Conservation (phyloP, 139 green algal genomes). For the Volvox africanus region DNA sequence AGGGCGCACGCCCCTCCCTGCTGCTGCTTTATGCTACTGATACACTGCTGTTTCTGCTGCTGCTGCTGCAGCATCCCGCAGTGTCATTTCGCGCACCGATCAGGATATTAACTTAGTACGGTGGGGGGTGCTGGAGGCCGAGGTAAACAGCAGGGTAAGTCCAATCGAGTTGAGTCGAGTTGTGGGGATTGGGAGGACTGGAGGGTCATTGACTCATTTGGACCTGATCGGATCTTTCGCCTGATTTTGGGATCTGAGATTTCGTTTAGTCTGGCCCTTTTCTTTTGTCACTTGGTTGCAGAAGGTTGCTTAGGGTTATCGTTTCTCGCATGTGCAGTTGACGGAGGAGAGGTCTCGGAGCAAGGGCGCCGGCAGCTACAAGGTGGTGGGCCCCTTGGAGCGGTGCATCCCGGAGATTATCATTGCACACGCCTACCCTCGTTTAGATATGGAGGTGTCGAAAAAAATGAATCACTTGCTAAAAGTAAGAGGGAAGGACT, state of each 20-base stretch:
- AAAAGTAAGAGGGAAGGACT: slow-evolving; percentile 75
- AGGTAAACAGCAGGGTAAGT: slow-evolving; percentile 26
- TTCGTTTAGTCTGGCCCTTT: not conserved
- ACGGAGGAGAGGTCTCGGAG: slow-evolving; percentile 10
- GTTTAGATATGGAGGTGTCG: slow-evolving; percentile 98
- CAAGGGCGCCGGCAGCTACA: slow-evolving; percentile 21
- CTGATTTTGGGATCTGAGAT: not conserved
- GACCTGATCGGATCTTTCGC: no score
- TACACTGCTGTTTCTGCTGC: no score
- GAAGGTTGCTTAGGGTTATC: no score
- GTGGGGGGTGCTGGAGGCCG: slow-evolving; percentile 32
- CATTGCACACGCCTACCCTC: slow-evolving; percentile 92
- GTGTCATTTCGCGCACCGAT: not conserved
- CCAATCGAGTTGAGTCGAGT: no score
- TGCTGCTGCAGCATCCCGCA: not conserved
- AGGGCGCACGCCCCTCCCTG: no score
- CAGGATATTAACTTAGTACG: slow-evolving; percentile 17
- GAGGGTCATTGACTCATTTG: no score
- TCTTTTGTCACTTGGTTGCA: not conserved
- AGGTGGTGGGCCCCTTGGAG: slow-evolving; percentile 25
- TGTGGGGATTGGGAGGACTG: no score
- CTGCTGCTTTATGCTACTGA: no score
- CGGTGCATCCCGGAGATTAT: slow-evolving; percentile 65
- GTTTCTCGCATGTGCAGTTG: not conserved
- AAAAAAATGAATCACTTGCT: slow-evolving; percentile 99